Evolutionary conservation across 139 green algal genomes (phyloP).

Genomic region (Picochlorum sp.): DNA sequence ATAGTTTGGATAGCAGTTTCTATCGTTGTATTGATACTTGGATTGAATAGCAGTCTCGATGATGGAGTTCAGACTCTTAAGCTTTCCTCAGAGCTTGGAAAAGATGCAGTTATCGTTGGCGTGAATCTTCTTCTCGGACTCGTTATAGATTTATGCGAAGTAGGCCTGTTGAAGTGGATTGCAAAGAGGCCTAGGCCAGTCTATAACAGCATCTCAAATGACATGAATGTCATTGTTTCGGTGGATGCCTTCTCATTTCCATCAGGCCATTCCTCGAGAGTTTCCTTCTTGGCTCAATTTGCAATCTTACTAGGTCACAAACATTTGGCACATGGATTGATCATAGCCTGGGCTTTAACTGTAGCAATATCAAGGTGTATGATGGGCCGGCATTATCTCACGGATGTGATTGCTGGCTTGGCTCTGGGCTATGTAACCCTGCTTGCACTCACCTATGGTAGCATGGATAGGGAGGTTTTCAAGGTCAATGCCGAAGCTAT

Average conservation of each 20-base stretch:
- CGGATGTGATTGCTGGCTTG: slow-evolving; percentile 41
- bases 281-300: slow-evolving; percentile 39
- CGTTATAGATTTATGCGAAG: slow-evolving; percentile 40
- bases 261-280: slow-evolving; percentile 47
- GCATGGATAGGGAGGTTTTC: not conserved
- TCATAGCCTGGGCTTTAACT: slow-evolving; percentile 22
- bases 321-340: not conserved
- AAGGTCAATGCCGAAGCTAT: not conserved
- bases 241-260: slow-evolving; percentile 57
- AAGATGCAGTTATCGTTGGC: too few species aligned
- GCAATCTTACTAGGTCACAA: slow-evolving; percentile 6
- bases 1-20: slow-evolving; percentile 35
- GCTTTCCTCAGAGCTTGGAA: too few species aligned
- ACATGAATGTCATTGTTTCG: slow-evolving; percentile 47
- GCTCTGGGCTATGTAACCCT: slow-evolving; percentile 32
- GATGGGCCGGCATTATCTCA: slow-evolving; percentile 53
- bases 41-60: too few species aligned
- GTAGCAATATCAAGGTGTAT: slow-evolving; percentile 37
- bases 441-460: slow-evolving; percentile 28
- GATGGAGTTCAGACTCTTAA: too few species aligned
- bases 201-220: slow-evolving; percentile 39
- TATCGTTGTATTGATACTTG: not conserved
- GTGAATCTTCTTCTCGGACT: slow-evolving; percentile 30
- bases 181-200: slow-evolving; percentile 33
- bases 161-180: slow-evolving; percentile 37